Percentiles rank a stretch among this genome's conserved stretches.
phyloP scores from a whole-genome alignment of 164 flowering plant genomes.

The Chimonanthus praecox region DNA sequence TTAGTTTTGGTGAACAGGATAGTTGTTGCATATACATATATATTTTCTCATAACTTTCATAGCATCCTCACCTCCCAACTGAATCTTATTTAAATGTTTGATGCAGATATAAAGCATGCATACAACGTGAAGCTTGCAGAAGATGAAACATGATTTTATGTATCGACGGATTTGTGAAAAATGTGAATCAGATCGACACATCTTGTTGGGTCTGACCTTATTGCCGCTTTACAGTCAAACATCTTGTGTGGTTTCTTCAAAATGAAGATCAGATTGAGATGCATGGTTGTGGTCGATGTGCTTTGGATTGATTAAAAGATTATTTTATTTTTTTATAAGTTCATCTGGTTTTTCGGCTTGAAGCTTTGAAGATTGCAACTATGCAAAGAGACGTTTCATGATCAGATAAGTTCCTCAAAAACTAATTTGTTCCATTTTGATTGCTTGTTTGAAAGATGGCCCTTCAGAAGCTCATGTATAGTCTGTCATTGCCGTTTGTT shows the following conservation, averaged over 20 bases:
- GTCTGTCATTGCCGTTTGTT: background rate
- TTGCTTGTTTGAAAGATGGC: background rate
- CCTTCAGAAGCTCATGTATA: too few relatives aligned
- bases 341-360: conserved; percentile 8
- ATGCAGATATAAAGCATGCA: conserved; percentile 56
- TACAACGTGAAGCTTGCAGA: conserved; percentile 58
- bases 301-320: conserved; percentile 3
- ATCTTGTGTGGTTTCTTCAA: background rate
- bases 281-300: conserved; percentile 7
- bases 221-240: background rate
- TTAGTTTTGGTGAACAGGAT: background rate
- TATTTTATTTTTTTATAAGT: background rate
- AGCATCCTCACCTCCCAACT: background rate
- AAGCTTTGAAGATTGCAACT: conserved; percentile 13
- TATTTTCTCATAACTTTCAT: background rate
- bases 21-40: background rate
- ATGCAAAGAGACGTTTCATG: background rate
- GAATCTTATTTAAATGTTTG: conserved; percentile 3
- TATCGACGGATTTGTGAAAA: background rate
- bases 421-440: too few relatives aligned
- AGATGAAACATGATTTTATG: conserved; percentile 34
- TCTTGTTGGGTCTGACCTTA: background rate
- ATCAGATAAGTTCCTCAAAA: background rate
- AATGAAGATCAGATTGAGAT: background rate
- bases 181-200: background rate